A percentile compares a stretch with the other conserved stretches of the same genome.
phyloP scores from a whole-genome alignment of 2,329 filamentous ascomycete species.

The Fusarium chuoi region DNA sequence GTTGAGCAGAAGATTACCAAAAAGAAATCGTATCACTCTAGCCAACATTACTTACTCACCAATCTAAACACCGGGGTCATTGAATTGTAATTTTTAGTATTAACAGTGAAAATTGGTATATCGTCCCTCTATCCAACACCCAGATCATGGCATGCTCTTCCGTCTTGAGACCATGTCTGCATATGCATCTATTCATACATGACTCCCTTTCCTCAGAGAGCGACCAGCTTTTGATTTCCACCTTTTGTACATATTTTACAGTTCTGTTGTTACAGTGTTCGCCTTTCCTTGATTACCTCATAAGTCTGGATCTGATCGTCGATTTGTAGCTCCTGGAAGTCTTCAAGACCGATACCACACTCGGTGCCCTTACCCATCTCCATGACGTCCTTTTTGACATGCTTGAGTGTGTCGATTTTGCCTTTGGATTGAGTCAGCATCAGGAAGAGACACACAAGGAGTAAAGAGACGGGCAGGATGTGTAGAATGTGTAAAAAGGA shows the following conservation, averaged over 20 bases:
- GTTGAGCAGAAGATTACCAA: slow-evolving; percentile 45
- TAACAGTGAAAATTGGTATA: slow-evolving; percentile 22
- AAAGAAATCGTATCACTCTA: not conserved
- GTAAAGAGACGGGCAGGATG: not conserved
- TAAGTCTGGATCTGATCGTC: slow-evolving; percentile 92
- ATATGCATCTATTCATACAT: slow-evolving; percentile 29
- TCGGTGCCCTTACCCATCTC: slow-evolving; percentile 95
- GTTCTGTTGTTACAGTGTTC: slow-evolving; percentile 58
- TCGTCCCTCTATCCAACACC: not conserved
- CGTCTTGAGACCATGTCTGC: slow-evolving; percentile 16
- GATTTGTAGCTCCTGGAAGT: slow-evolving; percentile 79
- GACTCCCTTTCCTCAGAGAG: not conserved
- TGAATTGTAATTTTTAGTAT: not conserved
- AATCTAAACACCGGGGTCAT: not conserved
- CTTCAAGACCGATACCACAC: slow-evolving; percentile 87
- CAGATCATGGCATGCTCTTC: slow-evolving; percentile 4
- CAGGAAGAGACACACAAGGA: not conserved
- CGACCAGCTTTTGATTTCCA: slow-evolving; percentile 3
- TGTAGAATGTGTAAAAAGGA: not conserved
- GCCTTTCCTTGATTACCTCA: slow-evolving; percentile 80
- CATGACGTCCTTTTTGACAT: slow-evolving; percentile 88
- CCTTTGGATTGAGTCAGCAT: slow-evolving; percentile 61
- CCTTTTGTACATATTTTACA: slow-evolving; percentile 36
- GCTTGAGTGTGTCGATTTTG: slow-evolving; percentile 82
- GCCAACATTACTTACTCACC: not conserved